phyloP scores from a whole-genome alignment of 176 grass and related monocot species.

The Carex cristatella region DNA sequence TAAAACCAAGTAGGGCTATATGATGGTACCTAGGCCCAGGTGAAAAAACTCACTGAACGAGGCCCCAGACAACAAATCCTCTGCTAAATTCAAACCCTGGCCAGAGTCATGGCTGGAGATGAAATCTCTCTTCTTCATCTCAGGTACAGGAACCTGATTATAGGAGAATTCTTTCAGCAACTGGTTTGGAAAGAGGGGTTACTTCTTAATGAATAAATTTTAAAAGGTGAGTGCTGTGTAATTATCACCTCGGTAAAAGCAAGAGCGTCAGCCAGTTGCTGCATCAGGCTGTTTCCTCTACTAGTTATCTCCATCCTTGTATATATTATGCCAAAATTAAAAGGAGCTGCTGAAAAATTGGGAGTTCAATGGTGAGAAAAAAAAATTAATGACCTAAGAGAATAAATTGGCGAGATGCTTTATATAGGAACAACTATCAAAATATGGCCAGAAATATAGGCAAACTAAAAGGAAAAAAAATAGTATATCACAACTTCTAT shows the following conservation, averaged over 20 bases:
- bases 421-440: neutral
- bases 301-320: neutral
- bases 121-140: neutral
- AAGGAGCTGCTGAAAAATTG: neutral
- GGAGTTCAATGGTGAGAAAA: neutral
- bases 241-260: neutral
- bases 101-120: neutral
- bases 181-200: neutral
- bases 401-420: neutral
- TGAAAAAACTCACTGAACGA: constrained; percentile 10
- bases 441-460: neutral
- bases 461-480: neutral
- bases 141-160: neutral
- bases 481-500: neutral
- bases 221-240: neutral
- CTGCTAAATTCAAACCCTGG: neutral
- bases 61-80: neutral
- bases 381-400: neutral
- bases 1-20: neutral
- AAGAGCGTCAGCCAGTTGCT: neutral
- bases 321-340: neutral
- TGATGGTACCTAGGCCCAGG: neutral
- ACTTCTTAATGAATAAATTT: neutral
- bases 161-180: neutral
- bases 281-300: constrained; percentile 9